Percentiles rank a stretch among this genome's conserved stretches.
Conservation (phyloP, 1,284 basidiomycete genomes). For the Apiotrichum siamense region DNA sequence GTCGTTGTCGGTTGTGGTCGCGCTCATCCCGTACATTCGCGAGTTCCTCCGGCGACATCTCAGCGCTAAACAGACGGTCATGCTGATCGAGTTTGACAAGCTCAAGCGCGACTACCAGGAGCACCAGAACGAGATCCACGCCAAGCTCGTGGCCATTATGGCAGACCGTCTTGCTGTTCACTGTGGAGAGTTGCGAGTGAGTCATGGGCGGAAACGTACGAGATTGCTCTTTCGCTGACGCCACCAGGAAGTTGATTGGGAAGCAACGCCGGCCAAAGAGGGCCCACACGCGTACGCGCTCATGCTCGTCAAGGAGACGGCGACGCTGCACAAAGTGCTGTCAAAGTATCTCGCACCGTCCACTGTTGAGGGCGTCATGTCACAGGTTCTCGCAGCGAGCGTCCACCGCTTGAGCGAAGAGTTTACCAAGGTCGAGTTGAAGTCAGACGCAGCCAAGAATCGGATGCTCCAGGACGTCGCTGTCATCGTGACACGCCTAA, state of each 20-base stretch:
- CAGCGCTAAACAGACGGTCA: conserved; percentile 85
- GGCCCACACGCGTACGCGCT: conserved; percentile 68
- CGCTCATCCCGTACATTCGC: conserved; percentile 92
- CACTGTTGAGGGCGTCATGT: conserved; percentile 85
- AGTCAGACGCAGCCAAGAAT: conserved; percentile 70
- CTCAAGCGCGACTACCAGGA: conserved; percentile 97
- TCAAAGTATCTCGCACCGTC: conserved; percentile 75
- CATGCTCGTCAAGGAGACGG: conserved; percentile 87
- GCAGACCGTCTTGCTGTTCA: conserved; percentile 86
- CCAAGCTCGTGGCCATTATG: conserved; percentile 98
- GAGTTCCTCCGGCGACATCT: conserved; percentile 90
- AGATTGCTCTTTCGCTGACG: background rate
- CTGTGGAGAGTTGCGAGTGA: conserved; percentile 52
- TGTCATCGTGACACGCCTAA: conserved; percentile 66
- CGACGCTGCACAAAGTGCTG: conserved; percentile 92
- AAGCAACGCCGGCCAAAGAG: conserved; percentile 54
- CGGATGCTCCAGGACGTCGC: conserved; percentile 70
- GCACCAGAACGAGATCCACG: conserved; percentile 97
- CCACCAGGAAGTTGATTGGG: conserved; percentile 62
- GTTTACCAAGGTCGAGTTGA: conserved; percentile 71
- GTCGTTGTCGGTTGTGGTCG: conserved; percentile 85
- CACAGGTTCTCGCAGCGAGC: conserved; percentile 84
- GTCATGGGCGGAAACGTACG: background rate
- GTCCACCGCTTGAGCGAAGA: conserved; percentile 80
- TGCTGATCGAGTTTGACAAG: conserved; percentile 97